These are phyloP conservation scores for Tuber umbilicatum DNA, from an alignment of 495 filamentous ascomycete species.

Conservation along the genomic window DNA sequence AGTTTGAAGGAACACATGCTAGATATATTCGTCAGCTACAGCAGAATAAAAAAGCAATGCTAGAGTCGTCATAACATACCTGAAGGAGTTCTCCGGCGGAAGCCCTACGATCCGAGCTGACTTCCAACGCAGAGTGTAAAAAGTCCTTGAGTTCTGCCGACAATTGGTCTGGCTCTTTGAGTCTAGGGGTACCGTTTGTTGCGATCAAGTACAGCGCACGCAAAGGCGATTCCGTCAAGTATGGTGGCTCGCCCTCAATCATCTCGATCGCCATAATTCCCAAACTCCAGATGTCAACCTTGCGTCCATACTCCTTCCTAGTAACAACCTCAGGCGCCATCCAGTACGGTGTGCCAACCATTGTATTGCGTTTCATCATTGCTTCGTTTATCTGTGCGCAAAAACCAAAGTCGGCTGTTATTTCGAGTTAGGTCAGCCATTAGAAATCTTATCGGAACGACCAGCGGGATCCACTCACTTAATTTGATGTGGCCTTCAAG, in stretches of 20 bases:
- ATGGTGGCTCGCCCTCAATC: conserved; percentile 98
- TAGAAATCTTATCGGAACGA: conserved; percentile 2
- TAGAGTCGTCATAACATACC: conserved; percentile 51
- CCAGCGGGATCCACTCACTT: conserved; percentile 55
- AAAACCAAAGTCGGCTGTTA: conserved; percentile 90
- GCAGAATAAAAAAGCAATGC: background rate
- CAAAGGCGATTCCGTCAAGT: conserved; percentile 89
- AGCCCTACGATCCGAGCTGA: conserved; percentile 92
- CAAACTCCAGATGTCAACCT: conserved; percentile 97
- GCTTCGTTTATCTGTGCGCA: conserved; percentile 97
- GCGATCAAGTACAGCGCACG: conserved; percentile 93
- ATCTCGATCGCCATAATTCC: conserved; percentile 99
- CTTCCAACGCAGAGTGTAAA: conserved; percentile 80
- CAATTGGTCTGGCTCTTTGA: conserved; percentile 85
- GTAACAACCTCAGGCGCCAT: conserved; percentile 99
- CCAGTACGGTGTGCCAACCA: conserved; percentile 99
- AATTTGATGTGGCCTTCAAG: conserved; percentile 95
- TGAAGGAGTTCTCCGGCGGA: conserved; percentile 86
- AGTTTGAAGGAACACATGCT: conserved; percentile 84
- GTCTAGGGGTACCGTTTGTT: conserved; percentile 88
- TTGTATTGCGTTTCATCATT: conserved; percentile 94
- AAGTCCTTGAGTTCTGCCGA: conserved; percentile 81
- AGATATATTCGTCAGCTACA: conserved; percentile 40
- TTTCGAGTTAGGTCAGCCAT: conserved; percentile 12
- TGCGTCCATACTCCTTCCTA: conserved; percentile 93